Conservation (phyloP, 176 grass and related monocot genomes). For the Cenchrus purpureus region DNA sequence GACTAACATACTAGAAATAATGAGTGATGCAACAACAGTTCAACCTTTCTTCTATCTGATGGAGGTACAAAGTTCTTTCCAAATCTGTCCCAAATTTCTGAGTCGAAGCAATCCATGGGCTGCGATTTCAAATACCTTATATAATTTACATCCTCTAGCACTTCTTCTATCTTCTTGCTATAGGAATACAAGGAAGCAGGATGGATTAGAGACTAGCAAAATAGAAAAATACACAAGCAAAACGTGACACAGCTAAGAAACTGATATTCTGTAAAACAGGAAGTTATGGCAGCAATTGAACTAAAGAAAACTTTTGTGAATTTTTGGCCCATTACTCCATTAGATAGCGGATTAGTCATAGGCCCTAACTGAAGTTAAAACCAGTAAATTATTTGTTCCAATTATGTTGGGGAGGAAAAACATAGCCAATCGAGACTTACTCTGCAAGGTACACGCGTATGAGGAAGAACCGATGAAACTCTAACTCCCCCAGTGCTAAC, state of each 20-base stretch:
- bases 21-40: not conserved
- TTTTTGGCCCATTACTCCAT: not conserved
- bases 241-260: no score
- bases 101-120: no score
- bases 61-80: no score
- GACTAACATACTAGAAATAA: slow-evolving; percentile 16
- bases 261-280: no score
- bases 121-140: no score
- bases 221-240: no score
- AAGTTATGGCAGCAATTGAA: no score
- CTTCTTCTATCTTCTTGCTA: no score
- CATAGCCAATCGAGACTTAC: slow-evolving; percentile 39
- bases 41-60: slow-evolving; percentile 48
- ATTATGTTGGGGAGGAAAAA: not conserved
- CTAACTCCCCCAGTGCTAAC: slow-evolving; percentile 56
- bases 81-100: no score
- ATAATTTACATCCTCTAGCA: no score
- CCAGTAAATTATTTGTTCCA: not conserved
- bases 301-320: not conserved
- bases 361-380: not conserved
- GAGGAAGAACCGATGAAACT: slow-evolving; percentile 64
- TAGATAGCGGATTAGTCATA: not conserved
- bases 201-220: no score
- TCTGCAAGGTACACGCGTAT: slow-evolving; percentile 40
- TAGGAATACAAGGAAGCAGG: no score